phyloP scores from a whole-genome alignment of 2,329 filamentous ascomycete genomes.

The Huntiella savannae region DNA sequence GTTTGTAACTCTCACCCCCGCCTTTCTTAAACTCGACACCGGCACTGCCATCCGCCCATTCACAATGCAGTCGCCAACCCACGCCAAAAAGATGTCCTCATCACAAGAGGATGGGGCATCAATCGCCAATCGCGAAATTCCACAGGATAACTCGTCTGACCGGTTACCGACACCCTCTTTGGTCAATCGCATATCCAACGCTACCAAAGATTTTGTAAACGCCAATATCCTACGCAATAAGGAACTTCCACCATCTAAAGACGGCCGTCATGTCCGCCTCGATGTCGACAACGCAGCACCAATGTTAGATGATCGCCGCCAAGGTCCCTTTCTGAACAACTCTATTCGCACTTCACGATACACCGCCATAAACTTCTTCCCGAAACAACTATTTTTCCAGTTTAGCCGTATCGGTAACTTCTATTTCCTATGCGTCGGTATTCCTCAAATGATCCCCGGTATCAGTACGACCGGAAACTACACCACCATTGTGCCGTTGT shows the following conservation, averaged over 20 bases:
- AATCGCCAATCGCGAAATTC: conserved; percentile 8
- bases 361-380: conserved; percentile 66
- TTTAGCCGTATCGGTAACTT: conserved; percentile 79
- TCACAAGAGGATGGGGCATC: conserved; percentile 10
- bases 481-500: conserved; percentile 53
- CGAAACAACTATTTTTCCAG: conserved; percentile 68
- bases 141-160: not conserved
- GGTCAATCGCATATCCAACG: not conserved
- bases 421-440: conserved; percentile 66
- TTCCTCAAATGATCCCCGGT: conserved; percentile 62
- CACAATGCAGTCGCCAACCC: conserved; percentile 6
- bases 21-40: not conserved
- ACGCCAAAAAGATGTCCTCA: conserved; percentile 8
- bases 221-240: conserved; percentile 42
- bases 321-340: conserved; percentile 32
- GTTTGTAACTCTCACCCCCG: too few relatives aligned
- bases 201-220: conserved; percentile 16
- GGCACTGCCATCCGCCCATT: not conserved
- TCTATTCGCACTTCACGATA: conserved; percentile 70
- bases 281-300: conserved; percentile 21
- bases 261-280: conserved; percentile 38
- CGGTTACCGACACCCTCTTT: not conserved
- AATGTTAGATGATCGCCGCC: conserved; percentile 31
- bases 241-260: conserved; percentile 49
- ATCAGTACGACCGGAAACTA: conserved; percentile 57